Base-by-base conservation (phyloP, 176 grass and related monocot species). In the Triticum timopheevii region DNA sequence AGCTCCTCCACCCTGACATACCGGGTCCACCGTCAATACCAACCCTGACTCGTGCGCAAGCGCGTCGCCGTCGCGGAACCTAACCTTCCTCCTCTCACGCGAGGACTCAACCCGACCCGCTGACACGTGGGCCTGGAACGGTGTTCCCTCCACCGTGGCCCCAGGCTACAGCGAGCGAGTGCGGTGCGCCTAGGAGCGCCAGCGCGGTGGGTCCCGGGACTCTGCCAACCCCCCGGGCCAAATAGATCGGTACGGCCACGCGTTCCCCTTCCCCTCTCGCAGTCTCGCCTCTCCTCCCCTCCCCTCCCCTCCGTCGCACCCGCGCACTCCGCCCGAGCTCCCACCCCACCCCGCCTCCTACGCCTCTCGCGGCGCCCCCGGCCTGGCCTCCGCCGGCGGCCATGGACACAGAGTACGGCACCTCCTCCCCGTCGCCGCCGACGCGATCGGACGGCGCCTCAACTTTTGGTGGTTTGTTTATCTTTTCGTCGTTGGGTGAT, bases 321-420 rank as follows among this genome's bases (percentile, higher is more conserved):
- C 50, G 5, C 69, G 69, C 35, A 22, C 58, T 16, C 73, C 24
- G 10, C 30, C 25, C 72, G 25, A 76, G 44, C 73, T 52, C 73
- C 72, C 27, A 8, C 58, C 15, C 34, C 27, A 17, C 6, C 13
- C 82, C 0, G 3, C 11, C 7, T 4, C 72, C 72, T 30, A 24
- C 73, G 1, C 73, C 13, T 33, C 44, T 25, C 38, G 5, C 25
- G 10, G 7, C 61, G 79, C 25, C 11, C 75, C 31, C 15, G 24
- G 0, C 24, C 23, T 49, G 25, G 24, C 25, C 38, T 8, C 6
- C 50, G 52, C 15, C 66, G 73, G 33, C 31, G 83, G 2, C 59
- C 76, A 91, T 91, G 89, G 85, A 91, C 69, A 39, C 81, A 1
- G 28, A 76, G 89, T 91, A 50, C 2, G 89, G 8, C 6, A 5